Evolutionary conservation across 495 filamentous ascomycete species (phyloP), one percentile per base, ranked within the genome.

Genomic region (Cudoniella acicularis): DNA sequence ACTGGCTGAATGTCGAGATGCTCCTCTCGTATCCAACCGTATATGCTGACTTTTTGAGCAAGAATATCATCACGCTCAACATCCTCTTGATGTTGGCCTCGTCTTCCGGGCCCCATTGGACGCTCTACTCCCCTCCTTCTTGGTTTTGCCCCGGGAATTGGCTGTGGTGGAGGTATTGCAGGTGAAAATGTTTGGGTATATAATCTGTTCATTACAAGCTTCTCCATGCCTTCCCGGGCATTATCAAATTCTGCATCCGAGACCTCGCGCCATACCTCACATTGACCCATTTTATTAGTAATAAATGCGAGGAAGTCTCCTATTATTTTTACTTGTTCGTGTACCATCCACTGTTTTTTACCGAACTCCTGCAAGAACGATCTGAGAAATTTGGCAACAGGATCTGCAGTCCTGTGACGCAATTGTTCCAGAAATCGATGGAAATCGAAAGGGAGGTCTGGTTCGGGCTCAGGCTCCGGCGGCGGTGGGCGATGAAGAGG

Each of bases 331-430:
- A 96, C 92, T 70, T 99, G 94, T 72, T 99, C 94, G 67, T 98
- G 94, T 8, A 96, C 94, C 92, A 96, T 95, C 94, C 94, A 99
- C 71, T 97, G 95, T 64, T 91, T 90, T 74, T 99, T 99, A 10
- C 87, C 90, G 74, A 99, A 99, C 70, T 98, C 94, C 36, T 83
- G 79, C 11, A 99, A 77, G 68, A 99, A 99, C 4, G 93, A 97
- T 47, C 92, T 87, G 18, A 99, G 81, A 69, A 96, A 99, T 62
- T 90, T 89, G 11, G 94, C 95, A 1, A 99, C 93, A 3, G 94
- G 95, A 65, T 99, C 94, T 17, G 94, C 95, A 21, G 93, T 96
- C 49, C 92, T 87, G 72, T 98, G 92, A 52, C 94, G 86, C 24
- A 99, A 77, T 68, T 99, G 94, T 66, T 96, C 93, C 53, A 99